These are phyloP conservation scores for Musa balbisiana DNA, from an alignment of 202 grass and related monocot genomes.

Conservation along the genomic window DNA sequence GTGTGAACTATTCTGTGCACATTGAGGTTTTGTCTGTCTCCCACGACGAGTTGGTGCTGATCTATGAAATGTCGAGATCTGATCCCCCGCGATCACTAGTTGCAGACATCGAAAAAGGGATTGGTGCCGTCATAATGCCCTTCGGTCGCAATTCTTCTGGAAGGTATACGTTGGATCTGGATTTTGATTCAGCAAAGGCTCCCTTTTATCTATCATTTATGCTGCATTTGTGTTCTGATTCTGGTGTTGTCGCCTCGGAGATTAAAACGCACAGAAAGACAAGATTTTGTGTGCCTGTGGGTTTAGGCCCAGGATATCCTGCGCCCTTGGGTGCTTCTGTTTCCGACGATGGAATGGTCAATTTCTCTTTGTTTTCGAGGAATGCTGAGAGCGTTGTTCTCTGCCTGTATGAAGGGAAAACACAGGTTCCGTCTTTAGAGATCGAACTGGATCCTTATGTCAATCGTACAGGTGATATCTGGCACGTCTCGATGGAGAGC, in stretches of 20 bases:
- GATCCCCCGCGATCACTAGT: constrained; percentile 20
- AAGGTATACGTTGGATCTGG: constrained; percentile 28
- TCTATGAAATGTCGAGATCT: constrained; percentile 25
- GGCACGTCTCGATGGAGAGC: constrained; percentile 59
- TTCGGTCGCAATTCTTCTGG: constrained; percentile 21
- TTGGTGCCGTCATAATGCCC: constrained; percentile 21
- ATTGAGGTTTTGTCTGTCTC: constrained; percentile 25
- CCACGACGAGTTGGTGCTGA: constrained; percentile 17
- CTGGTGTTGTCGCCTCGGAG: constrained; percentile 26
- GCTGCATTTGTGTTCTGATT: constrained; percentile 11
- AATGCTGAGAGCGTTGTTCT: constrained; percentile 47
- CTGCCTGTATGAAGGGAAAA: constrained; percentile 39
- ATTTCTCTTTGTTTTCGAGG: constrained; percentile 70
- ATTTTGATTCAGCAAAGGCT: constrained; percentile 28
- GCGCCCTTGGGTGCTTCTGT: constrained; percentile 55
- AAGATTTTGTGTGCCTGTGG: constrained; percentile 62
- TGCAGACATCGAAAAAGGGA: neutral
- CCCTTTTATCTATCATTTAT: constrained; percentile 82
- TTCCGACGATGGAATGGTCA: constrained; percentile 40
- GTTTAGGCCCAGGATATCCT: constrained; percentile 54
- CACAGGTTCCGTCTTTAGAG: constrained; percentile 38
- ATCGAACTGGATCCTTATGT: constrained; percentile 67
- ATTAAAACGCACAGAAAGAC: constrained; percentile 54
- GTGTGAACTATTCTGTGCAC: constrained; percentile 15
- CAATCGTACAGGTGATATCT: constrained; percentile 59